These are phyloP conservation scores for Wallacemonas sp. DNA, from an alignment of 208 protist genomes.

Conservation along the genomic window DNA sequence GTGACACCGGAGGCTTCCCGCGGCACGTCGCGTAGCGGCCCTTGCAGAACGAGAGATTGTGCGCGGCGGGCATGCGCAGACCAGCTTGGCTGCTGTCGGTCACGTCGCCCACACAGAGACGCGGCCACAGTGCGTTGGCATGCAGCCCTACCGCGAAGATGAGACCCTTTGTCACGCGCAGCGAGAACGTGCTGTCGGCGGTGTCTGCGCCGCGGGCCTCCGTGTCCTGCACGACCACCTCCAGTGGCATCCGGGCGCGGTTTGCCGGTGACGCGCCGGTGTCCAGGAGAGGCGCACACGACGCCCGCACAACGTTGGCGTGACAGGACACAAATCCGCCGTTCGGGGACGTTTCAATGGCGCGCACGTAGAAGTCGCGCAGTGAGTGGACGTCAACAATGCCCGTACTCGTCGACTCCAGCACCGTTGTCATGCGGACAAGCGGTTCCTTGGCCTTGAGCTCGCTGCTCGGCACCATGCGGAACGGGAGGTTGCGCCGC, in stretches of 20 bases:
- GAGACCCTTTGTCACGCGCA: conserved; percentile 26
- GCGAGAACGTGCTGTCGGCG: conserved; percentile 10
- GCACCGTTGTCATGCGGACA: conserved; percentile 32
- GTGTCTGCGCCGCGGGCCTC: background rate
- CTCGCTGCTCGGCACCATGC: conserved; percentile 23
- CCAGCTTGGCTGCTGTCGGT: background rate
- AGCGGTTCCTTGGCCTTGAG: conserved; percentile 32
- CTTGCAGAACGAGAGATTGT: conserved; percentile 37
- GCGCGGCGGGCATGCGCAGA: conserved; percentile 17
- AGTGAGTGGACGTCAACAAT: conserved; percentile 47
- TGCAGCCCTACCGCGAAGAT: conserved; percentile 29
- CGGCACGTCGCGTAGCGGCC: conserved; percentile 36
- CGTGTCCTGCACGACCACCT: conserved; percentile 17
- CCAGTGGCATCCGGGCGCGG: too few species aligned
- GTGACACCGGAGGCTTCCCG: conserved; percentile 22
- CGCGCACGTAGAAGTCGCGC: conserved; percentile 19
- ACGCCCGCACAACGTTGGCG: conserved; percentile 18
- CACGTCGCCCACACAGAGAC: conserved; percentile 2
- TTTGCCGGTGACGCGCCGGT: background rate
- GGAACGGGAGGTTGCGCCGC: conserved; percentile 21
- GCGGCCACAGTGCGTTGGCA: conserved; percentile 28
- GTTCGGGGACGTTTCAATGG: conserved; percentile 12
- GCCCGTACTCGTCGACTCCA: conserved; percentile 41
- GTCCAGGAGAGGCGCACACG: background rate
- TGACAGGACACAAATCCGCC: conserved; percentile 27